Conservation (phyloP, 176 grass and related monocot species). For the Miscanthus lutarioriparius region DNA sequence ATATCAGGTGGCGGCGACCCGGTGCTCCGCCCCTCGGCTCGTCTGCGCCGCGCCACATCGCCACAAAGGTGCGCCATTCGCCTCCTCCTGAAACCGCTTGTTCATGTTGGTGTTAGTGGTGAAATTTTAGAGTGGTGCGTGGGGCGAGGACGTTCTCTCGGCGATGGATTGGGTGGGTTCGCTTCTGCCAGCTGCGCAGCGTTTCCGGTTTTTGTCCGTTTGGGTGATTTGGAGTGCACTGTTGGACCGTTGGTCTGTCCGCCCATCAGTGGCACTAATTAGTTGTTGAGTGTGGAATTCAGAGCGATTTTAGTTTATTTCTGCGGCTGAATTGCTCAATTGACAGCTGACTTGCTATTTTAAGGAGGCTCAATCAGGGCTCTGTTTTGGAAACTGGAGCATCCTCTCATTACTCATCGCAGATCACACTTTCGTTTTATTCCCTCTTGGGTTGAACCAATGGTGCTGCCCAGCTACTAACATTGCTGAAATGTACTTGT, state of each 20-base stretch:
- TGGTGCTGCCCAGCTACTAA: neutral
- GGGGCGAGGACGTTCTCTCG: neutral
- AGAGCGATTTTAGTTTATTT: neutral
- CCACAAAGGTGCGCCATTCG: conserved; percentile 62
- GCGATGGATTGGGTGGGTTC: neutral
- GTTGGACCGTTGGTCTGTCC: neutral
- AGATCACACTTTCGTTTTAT: neutral
- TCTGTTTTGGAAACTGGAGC: neutral
- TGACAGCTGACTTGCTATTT: neutral
- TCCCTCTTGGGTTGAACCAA: neutral
- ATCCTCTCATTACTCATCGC: neutral
- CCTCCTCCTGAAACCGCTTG: neutral
- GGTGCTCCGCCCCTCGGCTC: no score
- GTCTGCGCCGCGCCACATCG: conserved; percentile 68
- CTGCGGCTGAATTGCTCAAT: neutral
- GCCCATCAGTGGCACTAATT: neutral
- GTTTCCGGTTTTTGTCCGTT: neutral
- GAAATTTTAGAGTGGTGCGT: neutral
- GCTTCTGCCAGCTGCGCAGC: neutral
- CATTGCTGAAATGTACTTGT: neutral
- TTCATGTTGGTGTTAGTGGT: neutral
- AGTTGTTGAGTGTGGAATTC: neutral
- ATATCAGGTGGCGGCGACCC: no score
- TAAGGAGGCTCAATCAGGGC: neutral
- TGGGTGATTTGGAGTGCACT: neutral